These are phyloP conservation scores for Cerrena zonata DNA, from an alignment of 1,284 basidiomycete species.

Conservation along the genomic window DNA sequence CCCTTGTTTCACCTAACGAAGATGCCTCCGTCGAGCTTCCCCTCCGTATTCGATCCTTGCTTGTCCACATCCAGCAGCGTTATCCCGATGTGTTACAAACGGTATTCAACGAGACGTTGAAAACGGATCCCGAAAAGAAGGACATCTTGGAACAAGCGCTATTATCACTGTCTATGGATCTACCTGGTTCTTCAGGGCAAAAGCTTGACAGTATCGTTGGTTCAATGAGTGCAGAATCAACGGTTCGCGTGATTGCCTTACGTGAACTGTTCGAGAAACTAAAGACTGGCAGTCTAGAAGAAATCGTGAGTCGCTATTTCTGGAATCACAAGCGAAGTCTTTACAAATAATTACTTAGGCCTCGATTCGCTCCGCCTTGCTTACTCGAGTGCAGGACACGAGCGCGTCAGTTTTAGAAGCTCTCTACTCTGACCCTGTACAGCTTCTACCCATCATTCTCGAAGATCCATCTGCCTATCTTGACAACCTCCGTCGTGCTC, in stretches of 20 bases:
- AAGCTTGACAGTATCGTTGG: constrained; percentile 44
- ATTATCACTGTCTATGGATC: constrained; percentile 43
- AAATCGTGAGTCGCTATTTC: constrained; percentile 33
- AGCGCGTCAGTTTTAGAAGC: constrained; percentile 55
- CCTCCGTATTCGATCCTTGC: constrained; percentile 9
- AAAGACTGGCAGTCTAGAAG: constrained; percentile 27
- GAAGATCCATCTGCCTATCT: constrained; percentile 41
- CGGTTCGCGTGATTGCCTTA: constrained; percentile 48
- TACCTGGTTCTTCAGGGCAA: constrained; percentile 5
- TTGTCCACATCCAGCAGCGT: constrained; percentile 27
- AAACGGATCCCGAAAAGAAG: constrained; percentile 34
- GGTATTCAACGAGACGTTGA: constrained; percentile 33
- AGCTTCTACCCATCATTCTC: constrained; percentile 42
- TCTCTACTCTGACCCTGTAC: constrained; percentile 51
- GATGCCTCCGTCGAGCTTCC: not conserved
- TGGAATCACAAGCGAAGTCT: constrained; percentile 6
- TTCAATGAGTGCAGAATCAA: constrained; percentile 46
- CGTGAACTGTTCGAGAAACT: constrained; percentile 41
- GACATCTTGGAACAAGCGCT: constrained; percentile 46
- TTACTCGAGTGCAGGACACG: constrained; percentile 64
- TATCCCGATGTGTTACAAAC: constrained; percentile 44
- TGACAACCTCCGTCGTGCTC: constrained; percentile 39
- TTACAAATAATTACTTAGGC: constrained; percentile 37
- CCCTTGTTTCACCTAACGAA: not conserved
- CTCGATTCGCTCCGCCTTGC: constrained; percentile 46